A percentile compares a stretch with the other conserved stretches of the same genome.
These are phyloP conservation scores for Candida ovalis DNA, from an alignment of 805 yeast genomes.

Conservation along the genomic window DNA sequence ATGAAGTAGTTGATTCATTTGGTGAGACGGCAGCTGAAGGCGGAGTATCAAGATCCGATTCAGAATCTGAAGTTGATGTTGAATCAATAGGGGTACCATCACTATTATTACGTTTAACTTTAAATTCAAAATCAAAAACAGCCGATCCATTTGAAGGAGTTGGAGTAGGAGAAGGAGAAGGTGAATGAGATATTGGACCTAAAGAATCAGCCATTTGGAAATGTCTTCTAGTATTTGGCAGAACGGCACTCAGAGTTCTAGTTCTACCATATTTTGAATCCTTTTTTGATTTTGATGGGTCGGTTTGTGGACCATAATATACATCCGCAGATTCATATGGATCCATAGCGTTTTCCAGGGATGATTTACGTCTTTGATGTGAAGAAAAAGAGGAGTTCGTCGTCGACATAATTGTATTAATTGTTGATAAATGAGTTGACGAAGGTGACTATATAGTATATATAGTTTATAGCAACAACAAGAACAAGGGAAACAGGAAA, in stretches of 20 bases:
- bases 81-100: neutral
- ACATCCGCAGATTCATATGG: slow-evolving; percentile 68
- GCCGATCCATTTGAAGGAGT: slow-evolving; percentile 14
- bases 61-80: neutral
- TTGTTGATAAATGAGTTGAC: no score
- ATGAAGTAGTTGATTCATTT: slow-evolving; percentile 19
- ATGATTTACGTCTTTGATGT: slow-evolving; percentile 29
- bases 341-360: slow-evolving; percentile 46
- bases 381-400: neutral
- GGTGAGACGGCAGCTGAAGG: slow-evolving; percentile 10
- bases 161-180: slow-evolving; percentile 12
- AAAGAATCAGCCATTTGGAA: slow-evolving; percentile 5
- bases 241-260: slow-evolving; percentile 48
- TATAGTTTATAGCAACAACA: no score
- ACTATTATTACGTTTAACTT: neutral
- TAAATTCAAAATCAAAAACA: slow-evolving; percentile 11
- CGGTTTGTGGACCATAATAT: slow-evolving; percentile 63
- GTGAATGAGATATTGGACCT: slow-evolving; percentile 2
- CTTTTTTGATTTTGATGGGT: slow-evolving; percentile 44
- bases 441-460: no score
- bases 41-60: slow-evolving; percentile 2
- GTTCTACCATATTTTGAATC: slow-evolving; percentile 44
- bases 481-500: no score
- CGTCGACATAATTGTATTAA: no score
- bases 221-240: slow-evolving; percentile 19